Conservation (phyloP, 306 rosid species). For the Sechiopsis laciniata region DNA sequence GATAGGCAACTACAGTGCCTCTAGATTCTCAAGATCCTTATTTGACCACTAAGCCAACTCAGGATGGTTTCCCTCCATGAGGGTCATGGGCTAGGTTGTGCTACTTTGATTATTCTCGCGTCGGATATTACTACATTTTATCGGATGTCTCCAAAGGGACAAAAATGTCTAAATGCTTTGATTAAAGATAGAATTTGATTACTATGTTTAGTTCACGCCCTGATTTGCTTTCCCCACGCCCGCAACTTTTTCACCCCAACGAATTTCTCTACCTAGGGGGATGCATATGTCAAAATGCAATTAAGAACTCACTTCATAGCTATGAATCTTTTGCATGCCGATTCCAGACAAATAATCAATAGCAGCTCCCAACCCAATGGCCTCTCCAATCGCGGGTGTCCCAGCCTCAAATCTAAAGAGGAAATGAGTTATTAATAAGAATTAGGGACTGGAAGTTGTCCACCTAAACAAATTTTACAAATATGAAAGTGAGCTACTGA, state of each 20-base stretch:
- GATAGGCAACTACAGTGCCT: no score
- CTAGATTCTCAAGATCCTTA: no score
- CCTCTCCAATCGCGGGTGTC: slow-evolving; percentile 96
- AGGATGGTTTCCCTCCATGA: no score
- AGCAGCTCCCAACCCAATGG: slow-evolving; percentile 94
- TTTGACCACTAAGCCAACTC: no score
- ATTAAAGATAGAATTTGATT: not conserved
- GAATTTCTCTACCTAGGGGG: not conserved
- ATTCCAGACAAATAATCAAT: slow-evolving; percentile 78
- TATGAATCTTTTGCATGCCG: slow-evolving; percentile 82
- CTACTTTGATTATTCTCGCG: no score
- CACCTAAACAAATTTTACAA: not conserved
- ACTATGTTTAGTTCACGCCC: not conserved
- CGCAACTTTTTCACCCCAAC: not conserved
- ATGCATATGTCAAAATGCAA: not conserved
- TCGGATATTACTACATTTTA: no score
- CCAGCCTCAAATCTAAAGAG: slow-evolving; percentile 87
- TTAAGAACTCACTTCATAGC: slow-evolving; percentile 58
- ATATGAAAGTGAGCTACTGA: not conserved
- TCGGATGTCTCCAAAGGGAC: no score
- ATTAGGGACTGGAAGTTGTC: not conserved
- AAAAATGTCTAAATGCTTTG: not conserved
- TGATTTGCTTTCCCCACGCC: not conserved
- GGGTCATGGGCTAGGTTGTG: no score
- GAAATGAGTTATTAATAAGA: slow-evolving; percentile 5